Conservation (phyloP, 768 basidiomycete genomes). For the Russula lepida region DNA sequence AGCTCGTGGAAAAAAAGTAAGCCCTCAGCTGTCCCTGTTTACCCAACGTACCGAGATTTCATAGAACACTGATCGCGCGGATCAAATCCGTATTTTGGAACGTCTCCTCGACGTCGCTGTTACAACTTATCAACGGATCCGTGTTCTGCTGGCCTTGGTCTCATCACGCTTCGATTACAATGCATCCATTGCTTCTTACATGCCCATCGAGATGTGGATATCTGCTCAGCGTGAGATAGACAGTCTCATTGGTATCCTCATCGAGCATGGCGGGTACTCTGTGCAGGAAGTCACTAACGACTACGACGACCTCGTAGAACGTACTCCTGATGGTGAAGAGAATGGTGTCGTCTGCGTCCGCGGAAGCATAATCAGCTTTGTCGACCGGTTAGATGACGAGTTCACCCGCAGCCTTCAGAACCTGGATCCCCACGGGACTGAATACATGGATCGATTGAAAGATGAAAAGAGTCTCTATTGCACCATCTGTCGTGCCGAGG, state of each 20-base stretch:
- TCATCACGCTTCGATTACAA: slow-evolving; percentile 98
- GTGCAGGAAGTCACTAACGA: slow-evolving; percentile 84
- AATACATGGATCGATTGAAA: slow-evolving; percentile 94
- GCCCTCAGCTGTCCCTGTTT: slow-evolving; percentile 15
- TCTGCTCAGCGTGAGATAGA: slow-evolving; percentile 84
- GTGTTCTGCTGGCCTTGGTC: slow-evolving; percentile 87
- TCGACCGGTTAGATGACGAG: slow-evolving; percentile 96
- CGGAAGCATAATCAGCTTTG: slow-evolving; percentile 91
- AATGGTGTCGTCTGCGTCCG: slow-evolving; percentile 77
- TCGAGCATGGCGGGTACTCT: slow-evolving; percentile 62
- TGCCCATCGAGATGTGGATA: slow-evolving; percentile 90
- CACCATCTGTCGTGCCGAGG: slow-evolving; percentile 88
- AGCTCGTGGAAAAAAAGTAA: slow-evolving; percentile 91
- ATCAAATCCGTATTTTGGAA: slow-evolving; percentile 89
- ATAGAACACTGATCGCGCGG: slow-evolving; percentile 92
- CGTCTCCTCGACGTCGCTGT: slow-evolving; percentile 77
- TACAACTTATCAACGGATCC: slow-evolving; percentile 87
- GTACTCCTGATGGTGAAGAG: slow-evolving; percentile 62
- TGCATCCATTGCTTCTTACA: slow-evolving; percentile 72
- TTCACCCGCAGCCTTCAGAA: slow-evolving; percentile 97
- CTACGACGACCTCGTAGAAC: slow-evolving; percentile 85
- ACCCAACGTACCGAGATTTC: not conserved
- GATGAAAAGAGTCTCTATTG: slow-evolving; percentile 93
- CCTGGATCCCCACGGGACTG: slow-evolving; percentile 97
- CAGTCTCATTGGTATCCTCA: slow-evolving; percentile 72